These are phyloP conservation scores for Parastagonospora avenae DNA, from an alignment of 2,329 filamentous ascomycete species.

Conservation along the genomic window DNA sequence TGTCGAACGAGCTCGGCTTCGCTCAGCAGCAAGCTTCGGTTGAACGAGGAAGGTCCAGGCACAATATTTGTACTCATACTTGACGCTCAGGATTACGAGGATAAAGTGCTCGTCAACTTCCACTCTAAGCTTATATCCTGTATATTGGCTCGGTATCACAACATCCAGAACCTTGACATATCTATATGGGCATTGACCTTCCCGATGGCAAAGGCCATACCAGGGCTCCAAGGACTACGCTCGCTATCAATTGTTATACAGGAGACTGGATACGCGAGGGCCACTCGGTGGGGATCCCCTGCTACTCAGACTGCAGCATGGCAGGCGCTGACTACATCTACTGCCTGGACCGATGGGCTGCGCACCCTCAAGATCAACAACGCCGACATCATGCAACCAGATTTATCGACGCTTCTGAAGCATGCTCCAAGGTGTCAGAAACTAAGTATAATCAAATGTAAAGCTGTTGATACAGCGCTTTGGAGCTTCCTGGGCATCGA, in stretches of 20 bases:
- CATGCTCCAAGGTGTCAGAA: conserved; percentile 21
- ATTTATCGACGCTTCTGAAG: conserved; percentile 25
- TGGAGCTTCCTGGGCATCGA: conserved; percentile 26
- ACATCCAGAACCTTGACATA: conserved; percentile 34
- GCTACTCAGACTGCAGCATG: conserved; percentile 20
- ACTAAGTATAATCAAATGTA: conserved; percentile 29
- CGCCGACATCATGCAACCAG: conserved; percentile 18
- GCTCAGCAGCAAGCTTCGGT: too few species aligned
- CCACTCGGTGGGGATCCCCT: neutral
- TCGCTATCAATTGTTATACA: conserved; percentile 33
- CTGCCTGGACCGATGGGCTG: conserved; percentile 8
- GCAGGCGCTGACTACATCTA: conserved; percentile 12
- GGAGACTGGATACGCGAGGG: conserved; percentile 11
- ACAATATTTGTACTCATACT: conserved; percentile 20
- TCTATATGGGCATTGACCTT: conserved; percentile 34
- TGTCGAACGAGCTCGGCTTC: too few species aligned
- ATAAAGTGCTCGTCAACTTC: conserved; percentile 30
- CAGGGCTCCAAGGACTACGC: conserved; percentile 23
- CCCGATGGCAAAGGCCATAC: conserved; percentile 29
- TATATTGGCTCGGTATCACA: conserved; percentile 32
- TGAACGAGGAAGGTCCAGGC: neutral
- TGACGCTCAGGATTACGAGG: conserved; percentile 23
- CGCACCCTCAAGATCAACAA: conserved; percentile 27
- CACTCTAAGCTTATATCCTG: conserved; percentile 33
- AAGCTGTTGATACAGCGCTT: conserved; percentile 17